Conservation (phyloP, 164 flowering plant genomes). For the Aristolochia californica region DNA sequence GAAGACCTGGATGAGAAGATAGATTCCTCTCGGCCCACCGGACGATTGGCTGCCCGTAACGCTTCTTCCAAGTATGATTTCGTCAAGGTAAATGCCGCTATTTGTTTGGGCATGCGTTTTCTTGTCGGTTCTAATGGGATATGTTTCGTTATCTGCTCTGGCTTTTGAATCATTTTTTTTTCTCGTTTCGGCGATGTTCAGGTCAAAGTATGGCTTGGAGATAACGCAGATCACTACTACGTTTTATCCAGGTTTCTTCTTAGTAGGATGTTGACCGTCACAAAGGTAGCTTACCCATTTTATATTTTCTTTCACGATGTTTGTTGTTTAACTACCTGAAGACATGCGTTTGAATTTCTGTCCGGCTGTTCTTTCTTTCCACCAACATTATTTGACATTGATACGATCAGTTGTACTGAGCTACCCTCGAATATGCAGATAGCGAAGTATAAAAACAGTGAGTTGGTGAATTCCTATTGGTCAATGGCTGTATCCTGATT, state of each 20-base stretch:
- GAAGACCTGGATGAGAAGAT: constrained; percentile 6
- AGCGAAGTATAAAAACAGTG: too few relatives aligned
- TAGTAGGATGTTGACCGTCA: constrained; percentile 94
- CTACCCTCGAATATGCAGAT: too few relatives aligned
- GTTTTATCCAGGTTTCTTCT: constrained; percentile 89
- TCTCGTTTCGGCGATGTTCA: constrained; percentile 14
- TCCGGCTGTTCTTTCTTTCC: neutral
- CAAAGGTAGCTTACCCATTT: constrained; percentile 41
- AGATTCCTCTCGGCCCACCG: constrained; percentile 17
- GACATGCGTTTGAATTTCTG: too few relatives aligned
- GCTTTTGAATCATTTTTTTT: neutral
- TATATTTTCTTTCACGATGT: neutral
- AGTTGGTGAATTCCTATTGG: too few relatives aligned
- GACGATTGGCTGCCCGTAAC: constrained; percentile 46
- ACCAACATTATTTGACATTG: too few relatives aligned
- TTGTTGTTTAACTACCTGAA: too few relatives aligned
- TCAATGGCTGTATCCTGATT: too few relatives aligned
- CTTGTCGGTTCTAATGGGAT: too few relatives aligned
- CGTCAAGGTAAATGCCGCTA: constrained; percentile 46
- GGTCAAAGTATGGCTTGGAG: constrained; percentile 97
- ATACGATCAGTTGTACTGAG: too few relatives aligned
- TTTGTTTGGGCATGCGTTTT: constrained; percentile 8
- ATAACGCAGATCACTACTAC: constrained; percentile 94
- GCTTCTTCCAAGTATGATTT: constrained; percentile 96
- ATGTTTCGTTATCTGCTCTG: neutral